Evolutionary conservation across 2,329 filamentous ascomycete species (phyloP), one percentile per base, ranked within the genome.

Genomic region (Ceratocystis colombiana): DNA sequence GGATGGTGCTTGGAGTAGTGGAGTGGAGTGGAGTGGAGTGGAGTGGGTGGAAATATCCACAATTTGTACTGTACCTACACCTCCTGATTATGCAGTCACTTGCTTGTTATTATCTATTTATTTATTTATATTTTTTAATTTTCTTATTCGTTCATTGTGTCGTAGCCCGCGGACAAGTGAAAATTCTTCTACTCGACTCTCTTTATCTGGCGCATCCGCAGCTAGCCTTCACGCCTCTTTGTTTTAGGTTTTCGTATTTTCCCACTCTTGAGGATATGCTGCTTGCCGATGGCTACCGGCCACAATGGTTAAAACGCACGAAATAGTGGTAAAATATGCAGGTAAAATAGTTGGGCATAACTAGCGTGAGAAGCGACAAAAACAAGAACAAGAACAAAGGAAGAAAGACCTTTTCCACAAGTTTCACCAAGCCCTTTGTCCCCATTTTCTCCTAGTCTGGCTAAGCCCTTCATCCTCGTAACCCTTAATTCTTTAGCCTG

Each of bases 151-250:
- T 15, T 15, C 37, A 41, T 41, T 12, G 37, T 41, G 37, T 41
- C 55, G 37, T 41, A 28, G 8, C 33, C 55, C 55, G 30, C 25
- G 55, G 55, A 30, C 55, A 33, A 59, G 55, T 59, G 55, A 37
- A 59, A 59, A 59, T 20, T 59, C 55, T 53, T 15, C 22, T 53
- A 12, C 15, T 53, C 15, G 8, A 5, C 48, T 25, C 25, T 28
- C 4, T 53, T 1, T 10, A 15, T 22, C 20, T 17, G 20, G 48
- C 8, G 4, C 25, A 25, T 1, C 20, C 46, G 37, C 10, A 41
- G 37, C 37, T 41, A 41, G 37, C 25, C 22, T 53, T 15, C 12
- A 10, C 17, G n/a, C 48, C 48, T 7, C 48, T n/a, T 53, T 53
- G 25, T 53, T 3, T 25, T 25, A 17, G 20, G 5, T 53, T 25